phyloP scores from a whole-genome alignment of 2,329 filamentous ascomycete genomes.

The Claviceps arundinis region DNA sequence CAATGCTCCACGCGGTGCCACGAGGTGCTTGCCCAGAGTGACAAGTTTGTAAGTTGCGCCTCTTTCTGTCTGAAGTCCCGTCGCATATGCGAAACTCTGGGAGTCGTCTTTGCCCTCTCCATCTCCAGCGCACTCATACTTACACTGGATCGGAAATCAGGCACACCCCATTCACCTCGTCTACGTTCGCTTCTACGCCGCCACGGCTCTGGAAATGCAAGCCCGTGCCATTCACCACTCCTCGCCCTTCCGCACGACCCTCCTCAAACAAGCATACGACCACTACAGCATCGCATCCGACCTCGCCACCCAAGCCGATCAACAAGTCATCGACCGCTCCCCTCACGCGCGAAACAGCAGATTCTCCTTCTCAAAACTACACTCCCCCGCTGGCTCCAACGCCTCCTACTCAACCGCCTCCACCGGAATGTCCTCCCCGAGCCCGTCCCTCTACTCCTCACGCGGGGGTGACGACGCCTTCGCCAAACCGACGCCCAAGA shows the following conservation, averaged over 20 bases:
- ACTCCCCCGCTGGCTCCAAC: constrained; percentile 34
- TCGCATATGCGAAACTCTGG: no score
- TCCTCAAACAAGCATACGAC: constrained; percentile 37
- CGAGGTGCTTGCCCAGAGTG: constrained; percentile 37
- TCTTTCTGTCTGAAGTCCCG: not conserved
- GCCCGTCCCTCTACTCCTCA: constrained; percentile 21
- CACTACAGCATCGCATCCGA: constrained; percentile 37
- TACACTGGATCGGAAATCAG: constrained; percentile 9
- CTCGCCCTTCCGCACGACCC: constrained; percentile 30
- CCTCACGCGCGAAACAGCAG: constrained; percentile 26
- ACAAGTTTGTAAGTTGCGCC: constrained; percentile 25
- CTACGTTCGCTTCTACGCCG: constrained; percentile 49
- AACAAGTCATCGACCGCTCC: constrained; percentile 26
- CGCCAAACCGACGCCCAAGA: constrained; percentile 13
- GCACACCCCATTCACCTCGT: constrained; percentile 42
- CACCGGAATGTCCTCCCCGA: constrained; percentile 32
- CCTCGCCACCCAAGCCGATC: constrained; percentile 31
- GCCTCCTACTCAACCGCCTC: constrained; percentile 31
- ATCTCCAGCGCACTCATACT: not conserved
- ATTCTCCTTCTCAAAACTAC: constrained; percentile 24
- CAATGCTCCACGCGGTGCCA: constrained; percentile 39
- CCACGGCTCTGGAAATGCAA: constrained; percentile 44
- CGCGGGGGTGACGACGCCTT: constrained; percentile 5
- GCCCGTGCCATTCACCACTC: constrained; percentile 33
- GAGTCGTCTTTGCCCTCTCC: not conserved